Evolutionary conservation across 176 grass and related monocot species (phyloP).

Genomic region (Musa itinerans): DNA sequence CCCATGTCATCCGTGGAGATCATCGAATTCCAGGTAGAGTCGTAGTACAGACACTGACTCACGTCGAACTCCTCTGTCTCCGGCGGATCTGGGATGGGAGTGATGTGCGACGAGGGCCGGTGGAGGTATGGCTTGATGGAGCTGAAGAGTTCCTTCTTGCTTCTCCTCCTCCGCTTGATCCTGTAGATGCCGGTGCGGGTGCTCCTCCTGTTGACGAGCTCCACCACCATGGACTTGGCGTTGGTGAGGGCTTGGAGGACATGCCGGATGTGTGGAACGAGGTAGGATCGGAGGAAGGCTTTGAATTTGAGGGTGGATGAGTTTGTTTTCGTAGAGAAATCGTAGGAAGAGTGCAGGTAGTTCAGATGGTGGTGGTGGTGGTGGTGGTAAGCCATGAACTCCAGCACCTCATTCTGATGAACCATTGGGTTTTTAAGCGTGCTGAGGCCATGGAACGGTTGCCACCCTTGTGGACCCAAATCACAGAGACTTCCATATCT

Average conservation of each 20-base stretch:
- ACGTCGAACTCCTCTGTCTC: slow-evolving; percentile 10
- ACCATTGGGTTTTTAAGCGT: neutral
- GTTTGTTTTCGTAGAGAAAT: neutral
- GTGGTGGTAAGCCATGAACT: neutral
- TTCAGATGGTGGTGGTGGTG: neutral
- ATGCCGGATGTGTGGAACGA: neutral
- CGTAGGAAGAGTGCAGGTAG: neutral
- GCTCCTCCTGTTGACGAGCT: neutral
- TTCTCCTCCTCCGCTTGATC: neutral
- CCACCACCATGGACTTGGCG: slow-evolving; percentile 3
- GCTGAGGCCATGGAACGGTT: neutral
- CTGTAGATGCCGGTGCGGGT: neutral
- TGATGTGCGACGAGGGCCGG: slow-evolving; percentile 14
- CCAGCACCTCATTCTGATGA: neutral
- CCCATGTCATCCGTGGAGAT: neutral
- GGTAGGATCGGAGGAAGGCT: neutral
- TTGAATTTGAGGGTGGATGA: slow-evolving; percentile 9
- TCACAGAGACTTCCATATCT: too few species aligned
- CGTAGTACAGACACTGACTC: slow-evolving; percentile 2
- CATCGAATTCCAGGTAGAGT: slow-evolving; percentile 1
- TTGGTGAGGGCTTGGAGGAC: neutral
- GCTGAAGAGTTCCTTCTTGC: slow-evolving; percentile 3
- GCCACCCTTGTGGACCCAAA: neutral
- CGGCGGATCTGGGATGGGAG: slow-evolving; percentile 4
- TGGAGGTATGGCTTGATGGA: slow-evolving; percentile 24